Conservation (phyloP, 2,329 filamentous ascomycete genomes). For the Plenodomus tracheiphilus region DNA sequence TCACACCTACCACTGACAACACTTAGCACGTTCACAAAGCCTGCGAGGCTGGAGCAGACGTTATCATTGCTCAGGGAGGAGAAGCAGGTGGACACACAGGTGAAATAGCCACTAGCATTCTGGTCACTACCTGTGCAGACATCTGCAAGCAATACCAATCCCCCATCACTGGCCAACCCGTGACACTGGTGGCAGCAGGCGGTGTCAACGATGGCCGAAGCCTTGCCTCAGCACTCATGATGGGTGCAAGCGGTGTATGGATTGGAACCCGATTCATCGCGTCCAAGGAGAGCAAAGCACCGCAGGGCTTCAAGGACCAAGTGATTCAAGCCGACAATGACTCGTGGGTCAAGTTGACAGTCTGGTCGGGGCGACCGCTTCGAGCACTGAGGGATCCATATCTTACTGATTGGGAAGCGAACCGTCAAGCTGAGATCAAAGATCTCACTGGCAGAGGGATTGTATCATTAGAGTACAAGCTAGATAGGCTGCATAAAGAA, state of each 20-base stretch:
- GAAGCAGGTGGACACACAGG: constrained; percentile 36
- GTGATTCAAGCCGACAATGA: constrained; percentile 27
- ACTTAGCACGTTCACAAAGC: constrained; percentile 32
- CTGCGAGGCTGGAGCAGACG: constrained; percentile 29
- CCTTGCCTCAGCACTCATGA: constrained; percentile 28
- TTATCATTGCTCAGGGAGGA: constrained; percentile 37
- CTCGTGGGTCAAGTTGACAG: constrained; percentile 21
- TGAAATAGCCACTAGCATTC: constrained; percentile 34
- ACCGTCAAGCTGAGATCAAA: constrained; percentile 30
- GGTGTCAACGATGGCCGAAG: constrained; percentile 32
- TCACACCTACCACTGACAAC: background rate
- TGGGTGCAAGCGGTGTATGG: constrained; percentile 34
- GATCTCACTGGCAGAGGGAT: constrained; percentile 23
- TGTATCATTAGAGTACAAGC: constrained; percentile 25
- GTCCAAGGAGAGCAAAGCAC: constrained; percentile 22
- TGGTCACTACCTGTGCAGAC: constrained; percentile 31
- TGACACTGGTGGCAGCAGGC: constrained; percentile 28
- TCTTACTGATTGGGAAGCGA: constrained; percentile 30
- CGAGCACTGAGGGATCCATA: constrained; percentile 28
- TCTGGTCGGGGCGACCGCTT: constrained; percentile 31
- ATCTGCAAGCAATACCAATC: constrained; percentile 30
- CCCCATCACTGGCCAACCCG: constrained; percentile 23
- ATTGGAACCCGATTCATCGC: constrained; percentile 33
- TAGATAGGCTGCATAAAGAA: constrained; percentile 29
- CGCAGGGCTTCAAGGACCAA: constrained; percentile 20